A percentile compares a stretch with the other conserved stretches of the same genome.
Conservation (phyloP, 2,329 filamentous ascomycete species). For the Phyllosticta paracitricarpa region DNA sequence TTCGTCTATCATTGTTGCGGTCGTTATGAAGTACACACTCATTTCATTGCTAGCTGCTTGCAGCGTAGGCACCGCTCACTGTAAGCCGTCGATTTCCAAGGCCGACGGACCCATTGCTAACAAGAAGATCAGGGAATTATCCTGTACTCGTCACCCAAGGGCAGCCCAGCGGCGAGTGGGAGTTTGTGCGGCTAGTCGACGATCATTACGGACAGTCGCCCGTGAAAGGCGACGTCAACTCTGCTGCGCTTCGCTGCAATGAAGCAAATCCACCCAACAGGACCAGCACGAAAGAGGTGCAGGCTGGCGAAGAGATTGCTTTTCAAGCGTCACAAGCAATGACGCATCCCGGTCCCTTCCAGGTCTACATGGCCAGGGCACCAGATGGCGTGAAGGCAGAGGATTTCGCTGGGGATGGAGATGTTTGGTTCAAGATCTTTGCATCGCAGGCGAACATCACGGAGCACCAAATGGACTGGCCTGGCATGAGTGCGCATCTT, state of each 20-base stretch:
- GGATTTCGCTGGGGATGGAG: constrained; percentile 23
- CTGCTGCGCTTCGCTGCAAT: constrained; percentile 1
- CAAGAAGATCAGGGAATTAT: background rate
- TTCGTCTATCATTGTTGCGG: background rate
- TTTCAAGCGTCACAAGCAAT: background rate
- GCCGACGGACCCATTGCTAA: background rate
- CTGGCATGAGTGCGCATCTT: constrained; percentile 14
- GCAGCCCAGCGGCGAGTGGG: background rate
- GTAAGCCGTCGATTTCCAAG: background rate
- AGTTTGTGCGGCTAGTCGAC: background rate
- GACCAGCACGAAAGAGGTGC: background rate
- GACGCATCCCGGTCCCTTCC: background rate
- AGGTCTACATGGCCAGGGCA: constrained; percentile 12
- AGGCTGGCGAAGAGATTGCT: background rate
- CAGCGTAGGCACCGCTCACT: background rate
- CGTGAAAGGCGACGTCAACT: background rate
- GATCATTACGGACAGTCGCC: background rate
- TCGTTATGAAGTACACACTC: background rate
- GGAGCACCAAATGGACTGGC: constrained; percentile 20
- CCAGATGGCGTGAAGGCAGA: constrained; percentile 20
- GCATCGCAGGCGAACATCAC: constrained; percentile 16
- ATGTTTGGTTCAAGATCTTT: constrained; percentile 30
- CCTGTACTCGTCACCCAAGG: background rate
- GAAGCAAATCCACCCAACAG: constrained; percentile 4
- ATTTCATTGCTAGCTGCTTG: background rate